Percentiles rank a stretch among this genome's conserved stretches.
phyloP scores from a whole-genome alignment of 805 yeast species.

The Komagataella kurtzmanii region DNA sequence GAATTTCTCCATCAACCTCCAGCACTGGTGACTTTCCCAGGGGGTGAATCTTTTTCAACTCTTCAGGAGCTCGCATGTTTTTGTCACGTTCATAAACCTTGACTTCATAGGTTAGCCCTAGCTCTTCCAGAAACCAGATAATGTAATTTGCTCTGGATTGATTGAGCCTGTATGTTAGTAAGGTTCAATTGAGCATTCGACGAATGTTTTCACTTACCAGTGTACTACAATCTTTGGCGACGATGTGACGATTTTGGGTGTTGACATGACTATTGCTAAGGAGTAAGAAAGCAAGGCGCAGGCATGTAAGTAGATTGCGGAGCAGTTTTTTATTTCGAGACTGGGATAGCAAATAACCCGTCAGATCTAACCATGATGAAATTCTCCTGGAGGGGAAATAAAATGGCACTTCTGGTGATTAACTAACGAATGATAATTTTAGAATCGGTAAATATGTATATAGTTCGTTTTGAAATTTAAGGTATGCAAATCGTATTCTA shows the following conservation, averaged over 20 bases:
- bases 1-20: conserved; percentile 23
- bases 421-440: neutral
- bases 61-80: conserved; percentile 13
- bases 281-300: conserved; percentile 3
- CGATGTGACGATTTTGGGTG: neutral
- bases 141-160: conserved; percentile 49
- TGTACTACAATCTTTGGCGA: neutral
- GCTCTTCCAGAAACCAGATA: conserved; percentile 51
- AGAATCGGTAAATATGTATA: neutral
- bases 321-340: neutral
- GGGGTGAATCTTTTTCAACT: conserved; percentile 39
- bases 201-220: neutral
- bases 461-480: neutral
- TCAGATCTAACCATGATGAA: too few relatives aligned
- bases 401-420: too few relatives aligned
- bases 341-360: neutral
- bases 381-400: too few relatives aligned
- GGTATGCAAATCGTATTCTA: neutral
- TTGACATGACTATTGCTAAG: conserved; percentile 8
- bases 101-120: conserved; percentile 40
- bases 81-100: conserved; percentile 37
- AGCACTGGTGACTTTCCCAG: conserved; percentile 53
- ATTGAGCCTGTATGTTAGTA: conserved; percentile 22
- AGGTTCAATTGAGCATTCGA: neutral
- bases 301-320: neutral